These are phyloP conservation scores for Microdochium nivale DNA, from an alignment of 2,329 filamentous ascomycete genomes.

Conservation along the genomic window DNA sequence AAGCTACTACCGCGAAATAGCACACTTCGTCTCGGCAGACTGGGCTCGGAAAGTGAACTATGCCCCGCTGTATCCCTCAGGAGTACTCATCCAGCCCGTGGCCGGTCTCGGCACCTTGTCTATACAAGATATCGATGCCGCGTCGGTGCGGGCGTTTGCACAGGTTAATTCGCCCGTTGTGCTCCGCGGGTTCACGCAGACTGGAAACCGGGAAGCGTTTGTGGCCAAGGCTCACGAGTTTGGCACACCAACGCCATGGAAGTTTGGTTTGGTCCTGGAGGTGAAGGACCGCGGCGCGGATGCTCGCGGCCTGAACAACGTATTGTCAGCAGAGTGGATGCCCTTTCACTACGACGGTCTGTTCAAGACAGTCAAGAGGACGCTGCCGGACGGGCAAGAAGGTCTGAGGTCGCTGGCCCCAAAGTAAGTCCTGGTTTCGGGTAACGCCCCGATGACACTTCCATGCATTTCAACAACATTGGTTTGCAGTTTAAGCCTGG, in stretches of 20 bases:
- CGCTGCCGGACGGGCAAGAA: slow-evolving; percentile 27
- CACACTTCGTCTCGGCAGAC: slow-evolving; percentile 31
- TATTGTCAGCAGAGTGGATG: slow-evolving; percentile 45
- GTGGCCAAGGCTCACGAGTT: slow-evolving; percentile 36
- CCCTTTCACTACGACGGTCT: slow-evolving; percentile 50
- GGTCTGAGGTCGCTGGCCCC: slow-evolving; percentile 33
- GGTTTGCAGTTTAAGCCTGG: too few relatives aligned
- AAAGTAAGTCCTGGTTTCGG: slow-evolving; percentile 18
- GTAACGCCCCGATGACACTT: too few relatives aligned
- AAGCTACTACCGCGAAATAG: slow-evolving; percentile 41
- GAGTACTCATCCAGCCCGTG: slow-evolving; percentile 29
- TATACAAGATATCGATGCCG: slow-evolving; percentile 32
- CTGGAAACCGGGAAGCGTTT: slow-evolving; percentile 33
- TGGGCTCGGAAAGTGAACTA: slow-evolving; percentile 26
- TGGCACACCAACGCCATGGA: slow-evolving; percentile 40
- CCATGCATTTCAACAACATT: too few relatives aligned
- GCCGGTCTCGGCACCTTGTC: slow-evolving; percentile 20
- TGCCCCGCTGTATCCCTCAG: slow-evolving; percentile 38
- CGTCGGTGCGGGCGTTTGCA: slow-evolving; percentile 34
- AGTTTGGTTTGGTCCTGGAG: slow-evolving; percentile 41
- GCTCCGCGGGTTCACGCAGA: slow-evolving; percentile 41
- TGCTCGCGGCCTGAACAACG: slow-evolving; percentile 38
- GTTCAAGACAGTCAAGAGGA: slow-evolving; percentile 40
- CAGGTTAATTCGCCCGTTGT: slow-evolving; percentile 44
- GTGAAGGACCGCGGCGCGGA: slow-evolving; percentile 39